Percentiles rank a stretch among this genome's conserved stretches.
These are phyloP conservation scores for Ceriops decandra DNA, from an alignment of 345 rosid genomes.

Conservation along the genomic window DNA sequence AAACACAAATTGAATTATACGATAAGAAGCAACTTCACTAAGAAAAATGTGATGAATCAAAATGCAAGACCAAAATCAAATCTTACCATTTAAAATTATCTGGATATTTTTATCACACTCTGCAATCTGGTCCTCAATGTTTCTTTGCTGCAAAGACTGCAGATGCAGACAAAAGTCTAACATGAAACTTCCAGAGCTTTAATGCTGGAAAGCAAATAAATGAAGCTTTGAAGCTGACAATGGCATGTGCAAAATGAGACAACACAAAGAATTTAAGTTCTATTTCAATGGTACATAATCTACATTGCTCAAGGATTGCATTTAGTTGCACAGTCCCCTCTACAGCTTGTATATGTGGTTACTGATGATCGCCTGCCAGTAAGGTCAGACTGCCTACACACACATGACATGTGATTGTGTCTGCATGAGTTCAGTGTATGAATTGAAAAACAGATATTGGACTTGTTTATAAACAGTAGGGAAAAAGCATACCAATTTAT, in stretches of 20 bases:
- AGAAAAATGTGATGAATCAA: not conserved
- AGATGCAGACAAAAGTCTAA: conserved; percentile 10
- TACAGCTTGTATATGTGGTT: no score
- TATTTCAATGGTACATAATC: no score
- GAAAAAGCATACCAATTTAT: conserved; percentile 49
- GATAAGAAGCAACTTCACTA: not conserved
- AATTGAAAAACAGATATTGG: not conserved
- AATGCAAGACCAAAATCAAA: not conserved
- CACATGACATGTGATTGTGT: no score
- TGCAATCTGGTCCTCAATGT: conserved; percentile 66
- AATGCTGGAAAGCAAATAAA: conserved; percentile 2
- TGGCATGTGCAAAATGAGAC: not conserved
- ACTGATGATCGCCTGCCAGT: no score
- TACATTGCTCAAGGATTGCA: no score
- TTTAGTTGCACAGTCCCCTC: no score
- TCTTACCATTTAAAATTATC: conserved; percentile 43
- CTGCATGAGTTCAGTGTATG: no score
- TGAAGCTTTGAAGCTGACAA: not conserved
- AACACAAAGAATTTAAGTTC: no score
- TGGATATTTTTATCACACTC: conserved; percentile 48
- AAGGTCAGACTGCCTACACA: no score
- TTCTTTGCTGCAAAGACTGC: conserved; percentile 64
- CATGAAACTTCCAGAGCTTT: conserved; percentile 4
- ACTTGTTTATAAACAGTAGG: not conserved
- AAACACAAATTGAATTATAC: not conserved